Evolutionary conservation across 2,329 filamentous ascomycete genomes (phyloP), one percentile per base, ranked within the genome.

Genomic region (Penicillium brasilianum): DNA sequence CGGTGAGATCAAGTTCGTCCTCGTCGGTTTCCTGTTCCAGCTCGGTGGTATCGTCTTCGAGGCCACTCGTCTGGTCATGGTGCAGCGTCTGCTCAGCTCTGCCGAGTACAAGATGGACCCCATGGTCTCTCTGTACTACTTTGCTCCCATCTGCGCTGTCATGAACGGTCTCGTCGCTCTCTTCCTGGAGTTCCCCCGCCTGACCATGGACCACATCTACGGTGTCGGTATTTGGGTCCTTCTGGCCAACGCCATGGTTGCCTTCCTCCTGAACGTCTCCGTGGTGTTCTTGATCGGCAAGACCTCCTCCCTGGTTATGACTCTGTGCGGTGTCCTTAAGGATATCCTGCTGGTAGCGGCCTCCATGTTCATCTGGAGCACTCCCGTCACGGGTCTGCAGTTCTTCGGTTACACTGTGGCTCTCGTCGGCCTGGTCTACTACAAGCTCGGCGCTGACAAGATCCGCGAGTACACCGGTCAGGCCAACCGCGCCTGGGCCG

Each of bases 281-380:
- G 91, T 92, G 66, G 91, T 95, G n/a, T 92, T 93, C 80, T 75
- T 96, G 78, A 96, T 96, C 71, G 91, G 92, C 75, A 93, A 91
- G 80, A 96, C 92, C 8, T 96, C 92, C 1, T 90, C 90, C 59
- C 86, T 96, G 55, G 91, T 93, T 70, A 90, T 96, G 80, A 93
- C 91, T 36, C 86, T 96, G 25, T 93, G 89, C 61, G 91, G 92
- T 75, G 92, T 96, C 66, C 86, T 95, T 72, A 96, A 96, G 80
- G 91, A 93, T 77, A 93, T 96, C 63, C 86, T 96, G 60, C 87
- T 96, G 58, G 91, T 96, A 66, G 81, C 85, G 62, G 84, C 87
- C 60, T 92, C 90, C 56, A 90, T 95, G 78, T 76, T 91, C 72
- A 88, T 94, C 74, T 95, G 91, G 88, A 82, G 85, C 68, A 92